phyloP scores from a whole-genome alignment of 1,284 basidiomycete species.

The Irpex sp. region DNA sequence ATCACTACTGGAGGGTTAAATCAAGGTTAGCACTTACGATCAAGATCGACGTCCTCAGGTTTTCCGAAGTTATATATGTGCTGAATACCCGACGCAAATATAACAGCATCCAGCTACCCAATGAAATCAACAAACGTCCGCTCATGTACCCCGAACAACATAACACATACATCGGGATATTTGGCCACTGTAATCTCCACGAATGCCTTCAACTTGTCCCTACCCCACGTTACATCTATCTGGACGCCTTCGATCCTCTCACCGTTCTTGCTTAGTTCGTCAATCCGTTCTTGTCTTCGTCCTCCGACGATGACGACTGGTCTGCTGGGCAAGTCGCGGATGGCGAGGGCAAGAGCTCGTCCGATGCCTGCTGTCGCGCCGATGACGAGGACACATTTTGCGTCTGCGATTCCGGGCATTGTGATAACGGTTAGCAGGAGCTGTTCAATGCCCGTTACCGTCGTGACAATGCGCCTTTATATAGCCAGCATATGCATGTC shows the following conservation, averaged over 20 bases:
- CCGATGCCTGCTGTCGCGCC: slow-evolving; percentile 65
- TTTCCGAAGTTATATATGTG: slow-evolving; percentile 47
- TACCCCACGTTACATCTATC: slow-evolving; percentile 40
- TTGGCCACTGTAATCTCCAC: slow-evolving; percentile 35
- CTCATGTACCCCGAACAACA: not conserved
- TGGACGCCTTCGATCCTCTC: slow-evolving; percentile 36
- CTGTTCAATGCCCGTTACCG: not conserved
- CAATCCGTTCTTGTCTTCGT: slow-evolving; percentile 47
- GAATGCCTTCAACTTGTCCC: slow-evolving; percentile 37
- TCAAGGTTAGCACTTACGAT: slow-evolving; percentile 31
- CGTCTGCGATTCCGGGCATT: slow-evolving; percentile 43
- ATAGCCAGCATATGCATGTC: too few relatives aligned
- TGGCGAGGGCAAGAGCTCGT: slow-evolving; percentile 50
- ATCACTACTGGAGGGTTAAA: too few relatives aligned
- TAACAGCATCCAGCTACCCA: slow-evolving; percentile 16
- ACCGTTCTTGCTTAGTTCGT: slow-evolving; percentile 37
- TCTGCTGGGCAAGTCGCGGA: slow-evolving; percentile 44
- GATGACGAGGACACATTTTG: slow-evolving; percentile 55
- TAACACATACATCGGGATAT: slow-evolving; percentile 44
- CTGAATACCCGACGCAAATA: slow-evolving; percentile 53
- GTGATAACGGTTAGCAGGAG: slow-evolving; percentile 1
- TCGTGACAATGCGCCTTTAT: too few relatives aligned
- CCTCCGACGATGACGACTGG: slow-evolving; percentile 56
- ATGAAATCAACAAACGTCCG: slow-evolving; percentile 15
- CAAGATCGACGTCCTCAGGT: slow-evolving; percentile 42